Conservation (phyloP, 73 alveolate species). For the Tetrahymena borealis region DNA sequence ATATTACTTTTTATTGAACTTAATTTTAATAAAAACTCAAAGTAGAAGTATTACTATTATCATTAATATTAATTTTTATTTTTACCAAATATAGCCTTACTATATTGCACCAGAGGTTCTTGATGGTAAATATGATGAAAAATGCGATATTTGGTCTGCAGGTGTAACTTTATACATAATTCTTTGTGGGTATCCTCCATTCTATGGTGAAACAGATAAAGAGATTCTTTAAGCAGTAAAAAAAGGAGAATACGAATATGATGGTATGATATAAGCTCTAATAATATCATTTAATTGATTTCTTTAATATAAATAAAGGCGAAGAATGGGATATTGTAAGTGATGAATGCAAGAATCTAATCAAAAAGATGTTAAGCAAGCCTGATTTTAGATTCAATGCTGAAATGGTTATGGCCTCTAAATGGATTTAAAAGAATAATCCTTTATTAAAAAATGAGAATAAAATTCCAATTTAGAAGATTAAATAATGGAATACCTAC, state of each 20-base stretch:
- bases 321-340: neutral
- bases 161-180: neutral
- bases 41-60: too few species aligned
- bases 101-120: neutral
- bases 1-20: too few species aligned
- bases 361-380: neutral
- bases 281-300: neutral
- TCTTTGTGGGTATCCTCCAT: neutral
- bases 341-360: neutral
- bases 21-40: too few species aligned
- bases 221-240: neutral
- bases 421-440: neutral
- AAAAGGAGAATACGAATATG: neutral
- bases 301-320: neutral
- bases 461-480: neutral
- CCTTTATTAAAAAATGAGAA: neutral
- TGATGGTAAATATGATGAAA: neutral
- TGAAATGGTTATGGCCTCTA: neutral
- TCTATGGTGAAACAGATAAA: neutral
- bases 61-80: too few species aligned
- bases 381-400: neutral
- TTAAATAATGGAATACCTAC: neutral
- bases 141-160: neutral
- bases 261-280: neutral
- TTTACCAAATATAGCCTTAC: neutral